Base-by-base conservation (phyloP, 2,329 filamentous ascomycete species). In the Colletotrichum falcatum region DNA sequence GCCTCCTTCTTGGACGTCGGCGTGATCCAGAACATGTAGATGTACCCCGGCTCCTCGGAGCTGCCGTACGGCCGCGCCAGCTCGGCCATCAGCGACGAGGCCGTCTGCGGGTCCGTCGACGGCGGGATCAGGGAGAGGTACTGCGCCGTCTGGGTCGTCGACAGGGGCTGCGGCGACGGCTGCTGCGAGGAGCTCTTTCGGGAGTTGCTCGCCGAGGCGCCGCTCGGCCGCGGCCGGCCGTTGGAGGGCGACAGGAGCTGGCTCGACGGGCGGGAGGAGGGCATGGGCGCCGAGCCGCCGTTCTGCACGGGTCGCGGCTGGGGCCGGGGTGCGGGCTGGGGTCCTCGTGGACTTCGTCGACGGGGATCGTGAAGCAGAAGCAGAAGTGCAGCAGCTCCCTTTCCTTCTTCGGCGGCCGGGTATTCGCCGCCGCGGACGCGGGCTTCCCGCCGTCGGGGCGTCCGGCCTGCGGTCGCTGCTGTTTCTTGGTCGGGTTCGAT, bases 1-100 rank as follows among this genome's bases (percentile, higher is more conserved):
- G 86, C 83, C 0, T 87, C 79, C 0, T 85, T 79, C 9, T 88
- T 82, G 2, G 86, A 87, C 44, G 88, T 85, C 39, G 94, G 90
- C 0, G 94, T 98, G 28, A 98, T 87, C 94, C 95, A 98, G 86
- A 98, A 99, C 81, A 99, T 97, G 86, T 99, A 99, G 74, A 99
- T 98, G 82, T 96, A 99, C 46, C 96, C 96, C 16, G 92, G 85
- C 75, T 97, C 93, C 28, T 89, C 84, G 0, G 94, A 94, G 55
- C 95, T 88, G 1, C 79, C 76, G 44, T 77, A 78, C 86, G 94
- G 84, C 88, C 96, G 78, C 81, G 85, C 89, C 12, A 98, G 86
- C 79, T 98, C 95, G 2, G 91, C 85, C 70, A 95, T 87, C 4
- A 98, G 85, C 6, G 86, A 82, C 0, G 94, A 91, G 0, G 92